phyloP scores from a whole-genome alignment of 2,329 filamentous ascomycete genomes.

The Apiospora kogelbergensis region DNA sequence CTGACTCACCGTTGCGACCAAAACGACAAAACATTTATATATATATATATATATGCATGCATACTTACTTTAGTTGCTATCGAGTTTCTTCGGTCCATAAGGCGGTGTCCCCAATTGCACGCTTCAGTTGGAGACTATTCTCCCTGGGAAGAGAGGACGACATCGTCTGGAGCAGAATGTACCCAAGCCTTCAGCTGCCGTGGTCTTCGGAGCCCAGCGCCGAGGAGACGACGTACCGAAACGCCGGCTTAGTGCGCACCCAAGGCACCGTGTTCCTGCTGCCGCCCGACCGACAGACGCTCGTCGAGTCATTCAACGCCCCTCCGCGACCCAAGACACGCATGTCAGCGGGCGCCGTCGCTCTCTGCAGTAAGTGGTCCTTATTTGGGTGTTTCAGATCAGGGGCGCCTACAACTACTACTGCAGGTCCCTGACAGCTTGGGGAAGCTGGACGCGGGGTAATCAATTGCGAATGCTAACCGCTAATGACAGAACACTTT shows the following conservation, averaged over 20 bases:
- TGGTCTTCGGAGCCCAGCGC: neutral
- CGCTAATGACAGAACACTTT: neutral
- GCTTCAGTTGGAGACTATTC: neutral
- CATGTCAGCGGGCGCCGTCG: slow-evolving; percentile 3
- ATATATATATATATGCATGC: neutral
- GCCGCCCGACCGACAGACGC: neutral
- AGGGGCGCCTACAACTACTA: neutral
- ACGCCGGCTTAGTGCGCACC: neutral
- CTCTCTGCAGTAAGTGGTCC: neutral
- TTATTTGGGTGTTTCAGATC: neutral
- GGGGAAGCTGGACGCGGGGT: neutral
- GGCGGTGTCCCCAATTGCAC: neutral
- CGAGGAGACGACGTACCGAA: neutral
- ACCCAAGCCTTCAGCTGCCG: neutral
- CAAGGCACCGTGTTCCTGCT: slow-evolving; percentile 6
- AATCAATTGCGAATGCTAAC: neutral
- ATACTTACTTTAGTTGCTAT: neutral
- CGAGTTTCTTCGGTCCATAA: no score
- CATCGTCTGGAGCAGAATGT: neutral
- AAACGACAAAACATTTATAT: no score
- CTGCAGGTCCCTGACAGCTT: neutral
- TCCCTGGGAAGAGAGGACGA: neutral
- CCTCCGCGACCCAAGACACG: slow-evolving; percentile 7
- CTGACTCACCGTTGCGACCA: neutral
- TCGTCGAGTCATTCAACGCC: slow-evolving; percentile 2